Evolutionary conservation across 345 rosid genomes (phyloP), one percentile per base, ranked within the genome.

Genomic region (Raphanus sativus): DNA sequence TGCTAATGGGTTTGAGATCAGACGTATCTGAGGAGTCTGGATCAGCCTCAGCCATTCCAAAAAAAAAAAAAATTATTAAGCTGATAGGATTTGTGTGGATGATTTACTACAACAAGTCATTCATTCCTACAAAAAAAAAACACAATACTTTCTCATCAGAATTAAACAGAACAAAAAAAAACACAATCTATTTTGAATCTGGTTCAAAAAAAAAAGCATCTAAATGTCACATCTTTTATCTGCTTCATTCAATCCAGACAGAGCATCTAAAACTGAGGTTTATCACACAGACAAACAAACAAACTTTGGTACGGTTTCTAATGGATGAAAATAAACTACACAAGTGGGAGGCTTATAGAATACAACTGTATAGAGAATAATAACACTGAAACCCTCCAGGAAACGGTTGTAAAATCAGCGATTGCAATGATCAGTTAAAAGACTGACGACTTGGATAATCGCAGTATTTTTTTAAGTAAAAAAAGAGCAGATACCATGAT

Each of bases 1-100:
- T 66, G 15, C 2, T 66, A 81, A 78, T 12, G 62, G 76, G 80
- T 77, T 77, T 86, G 16, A 58, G 77, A 66, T 83, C 70, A 77
- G 42, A 70, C 1, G 48, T 54, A 25, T 59, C 34, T 59, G 63
- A 26, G 8, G 63, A 59, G 13, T 70, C 69, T 28, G 75, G 65
- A 70, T 28, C 75, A 70, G 76, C 17, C 15, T 77, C 81, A 26
- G 58, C 71, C 80, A 77, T 77, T 36, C 71, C 55, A 67, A 15
- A 38, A 26, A 4, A 9, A 54, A 25, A 21, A 21, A 21, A 21
- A 1, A 1, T 7, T 8, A 21, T 13, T 52, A 15, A 65, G 30
- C 40, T 30, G 67, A 67, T 38, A 21, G 17, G 25, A 13, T 8
- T 9, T 36, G 8, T 1, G 10, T 10, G 15, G 16, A 34, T 75